Conservation (phyloP, 208 protist genomes). For the Crithidia bombi region DNA sequence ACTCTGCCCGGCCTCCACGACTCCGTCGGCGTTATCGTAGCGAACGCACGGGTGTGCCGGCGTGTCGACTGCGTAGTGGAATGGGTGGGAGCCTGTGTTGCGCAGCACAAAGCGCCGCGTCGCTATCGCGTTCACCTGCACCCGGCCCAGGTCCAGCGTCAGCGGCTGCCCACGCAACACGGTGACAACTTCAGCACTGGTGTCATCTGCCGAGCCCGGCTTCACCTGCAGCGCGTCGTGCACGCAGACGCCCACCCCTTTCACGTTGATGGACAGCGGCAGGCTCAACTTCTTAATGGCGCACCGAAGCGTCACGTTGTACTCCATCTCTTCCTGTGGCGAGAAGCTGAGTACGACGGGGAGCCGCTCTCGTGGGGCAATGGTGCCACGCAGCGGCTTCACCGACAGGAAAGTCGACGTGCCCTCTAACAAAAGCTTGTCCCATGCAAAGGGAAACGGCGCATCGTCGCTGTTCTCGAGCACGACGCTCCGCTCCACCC, state of each 20-base stretch:
- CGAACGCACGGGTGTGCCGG: conserved; percentile 53
- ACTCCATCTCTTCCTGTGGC: conserved; percentile 91
- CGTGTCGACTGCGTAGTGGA: conserved; percentile 83
- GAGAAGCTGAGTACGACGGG: conserved; percentile 85
- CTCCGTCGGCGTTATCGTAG: conserved; percentile 66
- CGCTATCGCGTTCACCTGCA: conserved; percentile 91
- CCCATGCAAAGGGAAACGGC: conserved; percentile 94
- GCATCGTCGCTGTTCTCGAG: conserved; percentile 95
- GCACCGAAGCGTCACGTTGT: conserved; percentile 94
- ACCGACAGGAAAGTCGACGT: conserved; percentile 70
- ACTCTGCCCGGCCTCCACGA: conserved; percentile 69
- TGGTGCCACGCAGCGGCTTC: conserved; percentile 76
- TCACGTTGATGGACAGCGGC: conserved; percentile 95
- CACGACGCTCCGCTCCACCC: conserved; percentile 72
- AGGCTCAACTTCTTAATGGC: conserved; percentile 91
- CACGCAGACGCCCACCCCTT: conserved; percentile 94
- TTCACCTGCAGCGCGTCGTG: conserved; percentile 89
- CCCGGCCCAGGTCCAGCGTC: conserved; percentile 88
- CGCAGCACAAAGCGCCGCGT: conserved; percentile 78
- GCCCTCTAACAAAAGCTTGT: conserved; percentile 55
- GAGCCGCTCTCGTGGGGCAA: conserved; percentile 76
- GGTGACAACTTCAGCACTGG: conserved; percentile 30
- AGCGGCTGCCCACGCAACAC: conserved; percentile 47
- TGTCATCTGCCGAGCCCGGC: conserved; percentile 6
- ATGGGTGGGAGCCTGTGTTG: conserved; percentile 91